phyloP scores from a whole-genome alignment of 2,329 filamentous ascomycete genomes.

The Ramularia endophylla region DNA sequence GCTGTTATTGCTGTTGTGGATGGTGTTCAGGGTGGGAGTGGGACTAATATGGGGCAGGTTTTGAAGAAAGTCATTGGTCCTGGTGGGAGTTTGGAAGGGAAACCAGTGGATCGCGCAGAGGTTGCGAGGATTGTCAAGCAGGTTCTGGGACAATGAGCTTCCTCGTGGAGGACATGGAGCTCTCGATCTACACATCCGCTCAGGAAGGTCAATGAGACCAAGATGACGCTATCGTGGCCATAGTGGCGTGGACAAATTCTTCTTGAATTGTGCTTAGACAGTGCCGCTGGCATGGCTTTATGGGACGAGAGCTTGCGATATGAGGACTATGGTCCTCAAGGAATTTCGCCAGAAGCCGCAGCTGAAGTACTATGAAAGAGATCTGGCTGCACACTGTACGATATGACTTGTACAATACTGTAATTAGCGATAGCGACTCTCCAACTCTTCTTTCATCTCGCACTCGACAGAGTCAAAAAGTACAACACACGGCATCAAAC shows the following conservation, averaged over 20 bases:
- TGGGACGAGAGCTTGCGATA: too few relatives aligned
- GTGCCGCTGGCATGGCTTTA: too few relatives aligned
- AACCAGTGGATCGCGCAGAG: constrained; percentile 57
- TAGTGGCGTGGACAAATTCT: too few relatives aligned
- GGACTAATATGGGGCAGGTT: constrained; percentile 52
- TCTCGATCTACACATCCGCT: too few relatives aligned
- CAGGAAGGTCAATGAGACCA: too few relatives aligned
- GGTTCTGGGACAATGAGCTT: constrained; percentile 13
- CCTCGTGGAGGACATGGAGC: too few relatives aligned
- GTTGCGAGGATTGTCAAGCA: constrained; percentile 56
- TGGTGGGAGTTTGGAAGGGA: constrained; percentile 53
- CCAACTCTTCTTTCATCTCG: background rate
- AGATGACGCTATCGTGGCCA: too few relatives aligned
- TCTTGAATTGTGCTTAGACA: too few relatives aligned
- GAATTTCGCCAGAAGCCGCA: too few relatives aligned
- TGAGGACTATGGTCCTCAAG: too few relatives aligned
- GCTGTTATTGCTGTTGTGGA: constrained; percentile 50
- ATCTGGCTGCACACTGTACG: too few relatives aligned
- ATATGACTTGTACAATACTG: constrained; percentile 2
- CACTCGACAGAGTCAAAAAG: background rate
- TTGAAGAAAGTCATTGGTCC: constrained; percentile 55
- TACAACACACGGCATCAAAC: background rate
- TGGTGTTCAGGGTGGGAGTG: constrained; percentile 39
- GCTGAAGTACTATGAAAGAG: too few relatives aligned
- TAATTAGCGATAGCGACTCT: background rate